A percentile compares a stretch with the other conserved stretches of the same genome.
phyloP scores from a whole-genome alignment of 805 yeast genomes.

The Saccharomyces jurei region DNA sequence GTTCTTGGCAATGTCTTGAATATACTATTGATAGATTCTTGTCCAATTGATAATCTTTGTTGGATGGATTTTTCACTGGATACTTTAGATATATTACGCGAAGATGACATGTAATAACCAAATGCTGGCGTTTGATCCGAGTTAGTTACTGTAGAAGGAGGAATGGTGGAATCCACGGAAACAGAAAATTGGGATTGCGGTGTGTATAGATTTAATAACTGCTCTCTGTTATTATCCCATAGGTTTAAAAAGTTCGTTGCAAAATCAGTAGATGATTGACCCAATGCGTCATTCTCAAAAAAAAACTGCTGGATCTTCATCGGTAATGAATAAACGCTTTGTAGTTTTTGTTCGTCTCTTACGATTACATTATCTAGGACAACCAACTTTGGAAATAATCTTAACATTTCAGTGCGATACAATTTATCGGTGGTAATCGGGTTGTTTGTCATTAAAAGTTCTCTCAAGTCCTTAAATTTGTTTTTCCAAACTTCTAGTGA shows the following conservation, averaged over 20 bases:
- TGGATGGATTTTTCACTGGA: slow-evolving; percentile 45
- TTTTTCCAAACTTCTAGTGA: slow-evolving; percentile 68
- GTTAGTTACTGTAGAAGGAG: slow-evolving; percentile 34
- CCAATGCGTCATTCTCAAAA: slow-evolving; percentile 70
- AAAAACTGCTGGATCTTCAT: slow-evolving; percentile 54
- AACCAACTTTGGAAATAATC: slow-evolving; percentile 69
- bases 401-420: slow-evolving; percentile 55
- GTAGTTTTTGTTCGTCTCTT: slow-evolving; percentile 61
- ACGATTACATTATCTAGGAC: slow-evolving; percentile 71
- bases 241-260: slow-evolving; percentile 62
- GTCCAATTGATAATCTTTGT: slow-evolving; percentile 60
- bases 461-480: slow-evolving; percentile 66
- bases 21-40: slow-evolving; percentile 48
- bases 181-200: slow-evolving; percentile 78
- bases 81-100: slow-evolving; percentile 69
- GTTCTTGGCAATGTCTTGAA: slow-evolving; percentile 72
- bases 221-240: slow-evolving; percentile 76
- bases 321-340: slow-evolving; percentile 46
- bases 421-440: slow-evolving; percentile 49
- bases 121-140: slow-evolving; percentile 38
- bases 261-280: slow-evolving; percentile 66
- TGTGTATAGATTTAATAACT: slow-evolving; percentile 66
- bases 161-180: slow-evolving; percentile 66
- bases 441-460: slow-evolving; percentile 69
- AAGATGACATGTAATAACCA: slow-evolving; percentile 61